phyloP scores from a whole-genome alignment of 148 eudicot genomes.

The Rhododendron ferrugineum region DNA sequence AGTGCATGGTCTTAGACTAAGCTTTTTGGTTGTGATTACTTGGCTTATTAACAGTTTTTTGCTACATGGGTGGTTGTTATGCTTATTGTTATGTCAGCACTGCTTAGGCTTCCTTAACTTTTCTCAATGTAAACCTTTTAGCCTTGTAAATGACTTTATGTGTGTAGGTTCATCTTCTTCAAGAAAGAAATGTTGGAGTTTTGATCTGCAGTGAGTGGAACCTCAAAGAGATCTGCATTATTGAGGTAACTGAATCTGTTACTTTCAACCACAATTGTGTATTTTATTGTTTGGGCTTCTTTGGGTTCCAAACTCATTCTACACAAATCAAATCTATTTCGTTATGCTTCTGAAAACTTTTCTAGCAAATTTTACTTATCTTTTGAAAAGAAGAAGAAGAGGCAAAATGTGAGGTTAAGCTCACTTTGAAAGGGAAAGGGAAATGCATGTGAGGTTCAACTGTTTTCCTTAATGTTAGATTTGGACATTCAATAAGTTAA shows the following conservation, averaged over 20 bases:
- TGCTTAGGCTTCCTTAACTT: neutral
- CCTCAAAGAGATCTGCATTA: neutral
- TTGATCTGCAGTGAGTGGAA: neutral
- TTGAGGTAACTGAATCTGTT: neutral
- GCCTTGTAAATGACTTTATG: neutral
- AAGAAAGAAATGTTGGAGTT: neutral
- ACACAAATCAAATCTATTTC: neutral
- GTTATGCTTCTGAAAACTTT: neutral
- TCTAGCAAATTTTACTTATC: neutral
- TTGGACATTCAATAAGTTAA: neutral
- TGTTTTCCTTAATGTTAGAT: neutral
- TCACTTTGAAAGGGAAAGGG: neutral
- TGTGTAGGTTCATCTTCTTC: neutral
- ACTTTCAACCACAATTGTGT: neutral
- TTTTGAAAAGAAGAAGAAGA: neutral
- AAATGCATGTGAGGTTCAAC: neutral
- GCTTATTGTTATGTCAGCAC: neutral
- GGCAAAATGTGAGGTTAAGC: neutral
- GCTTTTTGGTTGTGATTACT: neutral
- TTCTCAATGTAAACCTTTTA: neutral
- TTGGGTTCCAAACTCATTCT: neutral
- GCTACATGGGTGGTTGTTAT: neutral
- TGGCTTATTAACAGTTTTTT: neutral
- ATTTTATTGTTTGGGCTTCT: neutral
- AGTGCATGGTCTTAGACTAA: neutral